A percentile compares a stretch with the other conserved stretches of the same genome.
Conservation (phyloP, 345 rosid genomes). For the Dipteronia dyeriana region DNA sequence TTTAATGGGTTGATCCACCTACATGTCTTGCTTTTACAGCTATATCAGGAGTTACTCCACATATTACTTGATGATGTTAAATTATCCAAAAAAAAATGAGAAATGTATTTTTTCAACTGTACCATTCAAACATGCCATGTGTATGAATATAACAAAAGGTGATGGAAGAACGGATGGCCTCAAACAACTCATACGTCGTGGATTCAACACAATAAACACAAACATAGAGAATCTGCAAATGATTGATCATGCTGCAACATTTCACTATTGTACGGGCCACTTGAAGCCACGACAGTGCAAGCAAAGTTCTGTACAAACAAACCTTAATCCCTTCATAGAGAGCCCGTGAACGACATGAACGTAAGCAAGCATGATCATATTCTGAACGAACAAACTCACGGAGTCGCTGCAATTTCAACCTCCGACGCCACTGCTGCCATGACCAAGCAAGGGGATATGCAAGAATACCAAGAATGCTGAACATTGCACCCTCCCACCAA, state of each 20-base stretch:
- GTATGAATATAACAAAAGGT: background rate
- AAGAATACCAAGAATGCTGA: constrained; percentile 77
- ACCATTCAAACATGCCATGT: constrained; percentile 4
- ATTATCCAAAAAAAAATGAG: background rate
- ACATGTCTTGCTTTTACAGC: too few species aligned
- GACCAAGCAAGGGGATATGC: constrained; percentile 95
- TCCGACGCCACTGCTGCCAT: constrained; percentile 97
- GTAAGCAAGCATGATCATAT: constrained; percentile 96
- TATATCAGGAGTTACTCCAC: background rate
- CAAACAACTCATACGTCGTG: background rate
- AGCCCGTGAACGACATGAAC: constrained; percentile 99
- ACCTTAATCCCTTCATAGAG: constrained; percentile 99
- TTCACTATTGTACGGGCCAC: background rate
- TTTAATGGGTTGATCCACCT: too few species aligned
- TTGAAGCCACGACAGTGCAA: background rate
- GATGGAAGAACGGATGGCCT: background rate
- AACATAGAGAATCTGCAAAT: constrained; percentile 10
- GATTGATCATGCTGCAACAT: background rate
- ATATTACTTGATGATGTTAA: background rate
- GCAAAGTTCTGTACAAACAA: constrained; percentile 21
- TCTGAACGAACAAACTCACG: constrained; percentile 99
- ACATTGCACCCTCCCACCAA: constrained; percentile 99
- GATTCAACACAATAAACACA: background rate
- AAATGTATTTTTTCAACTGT: background rate
- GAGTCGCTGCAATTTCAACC: constrained; percentile 76